These are phyloP conservation scores for Gastrolobium villosum DNA, from an alignment of 306 rosid species.

Conservation along the genomic window DNA sequence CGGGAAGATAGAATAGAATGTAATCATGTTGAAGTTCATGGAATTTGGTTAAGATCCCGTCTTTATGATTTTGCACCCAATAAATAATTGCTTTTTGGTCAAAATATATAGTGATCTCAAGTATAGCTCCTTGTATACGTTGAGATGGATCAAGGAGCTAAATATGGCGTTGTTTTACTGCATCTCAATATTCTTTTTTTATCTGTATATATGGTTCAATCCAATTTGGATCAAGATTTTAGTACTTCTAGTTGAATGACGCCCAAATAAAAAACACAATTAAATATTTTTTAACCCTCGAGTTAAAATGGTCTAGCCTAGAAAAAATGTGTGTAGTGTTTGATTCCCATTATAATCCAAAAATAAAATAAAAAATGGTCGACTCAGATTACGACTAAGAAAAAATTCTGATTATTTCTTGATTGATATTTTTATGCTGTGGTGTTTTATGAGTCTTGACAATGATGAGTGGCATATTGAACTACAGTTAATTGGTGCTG, in stretches of 20 bases:
- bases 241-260: too few species aligned
- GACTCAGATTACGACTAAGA: neutral
- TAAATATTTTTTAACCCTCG: too few species aligned
- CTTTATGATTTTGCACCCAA: slow-evolving; percentile 50
- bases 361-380: neutral
- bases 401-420: neutral
- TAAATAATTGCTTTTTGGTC: slow-evolving; percentile 57
- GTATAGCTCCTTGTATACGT: slow-evolving; percentile 36
- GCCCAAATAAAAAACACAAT: too few species aligned
- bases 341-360: neutral
- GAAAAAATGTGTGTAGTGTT: too few species aligned
- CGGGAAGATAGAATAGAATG: slow-evolving; percentile 63
- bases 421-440: slow-evolving; percentile 1
- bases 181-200: slow-evolving; percentile 45
- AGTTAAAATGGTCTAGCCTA: too few species aligned
- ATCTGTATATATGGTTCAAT: slow-evolving; percentile 45
- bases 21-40: slow-evolving; percentile 60
- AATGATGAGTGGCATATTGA: neutral
- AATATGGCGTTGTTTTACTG: slow-evolving; percentile 42
- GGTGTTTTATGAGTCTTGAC: neutral
- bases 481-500: neutral
- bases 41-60: slow-evolving; percentile 58
- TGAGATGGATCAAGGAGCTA: slow-evolving; percentile 52
- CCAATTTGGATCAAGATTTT: too few species aligned
- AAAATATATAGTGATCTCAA: slow-evolving; percentile 42